Percentiles rank a stretch among this genome's conserved stretches.
Conservation (phyloP, 306 rosid genomes). For the Prunus dulcis region DNA sequence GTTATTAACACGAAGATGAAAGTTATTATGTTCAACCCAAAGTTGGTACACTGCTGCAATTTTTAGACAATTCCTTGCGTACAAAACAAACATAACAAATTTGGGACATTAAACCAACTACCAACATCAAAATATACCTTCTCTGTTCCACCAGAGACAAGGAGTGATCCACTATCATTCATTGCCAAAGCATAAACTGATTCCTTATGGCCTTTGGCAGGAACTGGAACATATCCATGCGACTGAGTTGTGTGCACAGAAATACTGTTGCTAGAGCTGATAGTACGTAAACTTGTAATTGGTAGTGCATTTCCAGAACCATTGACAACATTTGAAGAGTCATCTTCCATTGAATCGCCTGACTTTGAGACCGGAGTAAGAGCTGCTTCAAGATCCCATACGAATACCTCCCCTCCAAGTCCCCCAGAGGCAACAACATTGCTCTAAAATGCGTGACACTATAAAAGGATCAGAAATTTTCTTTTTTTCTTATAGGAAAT, state of each 20-base stretch:
- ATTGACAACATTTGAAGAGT: constrained; percentile 66
- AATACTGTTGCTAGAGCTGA: constrained; percentile 78
- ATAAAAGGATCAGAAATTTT: constrained; percentile 73
- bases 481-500: constrained; percentile 9
- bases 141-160: constrained; percentile 98
- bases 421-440: constrained; percentile 99
- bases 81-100: constrained; percentile 15
- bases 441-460: constrained; percentile 99
- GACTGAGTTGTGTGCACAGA: constrained; percentile 63
- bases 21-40: constrained; percentile 9
- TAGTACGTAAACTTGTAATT: constrained; percentile 68
- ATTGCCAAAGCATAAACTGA: constrained; percentile 97
- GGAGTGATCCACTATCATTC: constrained; percentile 87
- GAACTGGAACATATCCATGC: constrained; percentile 79
- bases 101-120: constrained; percentile 23
- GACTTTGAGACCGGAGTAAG: constrained; percentile 62
- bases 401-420: constrained; percentile 99
- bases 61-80: constrained; percentile 5
- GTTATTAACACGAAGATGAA: constrained; percentile 8
- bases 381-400: constrained; percentile 97
- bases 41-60: constrained; percentile 1
- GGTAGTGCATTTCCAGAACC: constrained; percentile 71
- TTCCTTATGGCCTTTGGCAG: constrained; percentile 99
- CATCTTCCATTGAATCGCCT: constrained; percentile 70
- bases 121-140: constrained; percentile 56